These are phyloP conservation scores for Salvia splendens DNA, from an alignment of 257 asterid genomes.

Conservation along the genomic window DNA sequence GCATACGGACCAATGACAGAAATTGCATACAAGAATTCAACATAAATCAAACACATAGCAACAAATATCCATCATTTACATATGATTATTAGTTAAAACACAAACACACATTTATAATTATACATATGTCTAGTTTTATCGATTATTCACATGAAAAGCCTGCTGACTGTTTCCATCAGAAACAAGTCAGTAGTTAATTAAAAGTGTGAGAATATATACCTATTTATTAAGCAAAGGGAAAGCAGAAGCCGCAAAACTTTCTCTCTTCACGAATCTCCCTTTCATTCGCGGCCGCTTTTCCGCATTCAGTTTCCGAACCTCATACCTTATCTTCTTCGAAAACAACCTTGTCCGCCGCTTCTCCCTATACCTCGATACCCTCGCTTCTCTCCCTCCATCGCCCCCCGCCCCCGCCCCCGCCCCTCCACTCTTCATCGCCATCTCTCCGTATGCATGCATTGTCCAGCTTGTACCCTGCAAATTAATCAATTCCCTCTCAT, in stretches of 20 bases:
- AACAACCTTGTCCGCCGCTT: conserved; percentile 78
- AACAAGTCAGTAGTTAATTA: background rate
- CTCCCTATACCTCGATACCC: conserved; percentile 78
- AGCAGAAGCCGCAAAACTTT: conserved; percentile 44
- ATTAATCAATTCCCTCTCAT: background rate
- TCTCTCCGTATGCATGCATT: conserved; percentile 46
- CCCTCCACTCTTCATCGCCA: conserved; percentile 39
- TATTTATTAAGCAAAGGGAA: conserved; percentile 47
- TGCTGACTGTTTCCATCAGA: too few relatives aligned
- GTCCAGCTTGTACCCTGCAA: conserved; percentile 60
- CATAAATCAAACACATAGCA: background rate
- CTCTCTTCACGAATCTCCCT: conserved; percentile 84
- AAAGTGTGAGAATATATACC: background rate
- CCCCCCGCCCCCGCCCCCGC: conserved; percentile 26
- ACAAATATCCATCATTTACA: background rate
- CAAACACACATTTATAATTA: background rate
- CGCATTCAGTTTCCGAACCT: conserved; percentile 87
- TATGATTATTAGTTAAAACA: too few relatives aligned
- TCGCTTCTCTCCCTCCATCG: conserved; percentile 76
- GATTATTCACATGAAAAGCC: background rate
- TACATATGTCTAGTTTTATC: background rate
- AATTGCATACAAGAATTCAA: too few relatives aligned
- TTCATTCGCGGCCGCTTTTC: conserved; percentile 94
- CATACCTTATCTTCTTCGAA: conserved; percentile 85
- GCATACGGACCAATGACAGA: too few relatives aligned